phyloP scores from a whole-genome alignment of 305 asterid species.

The Rubia tinctorum region DNA sequence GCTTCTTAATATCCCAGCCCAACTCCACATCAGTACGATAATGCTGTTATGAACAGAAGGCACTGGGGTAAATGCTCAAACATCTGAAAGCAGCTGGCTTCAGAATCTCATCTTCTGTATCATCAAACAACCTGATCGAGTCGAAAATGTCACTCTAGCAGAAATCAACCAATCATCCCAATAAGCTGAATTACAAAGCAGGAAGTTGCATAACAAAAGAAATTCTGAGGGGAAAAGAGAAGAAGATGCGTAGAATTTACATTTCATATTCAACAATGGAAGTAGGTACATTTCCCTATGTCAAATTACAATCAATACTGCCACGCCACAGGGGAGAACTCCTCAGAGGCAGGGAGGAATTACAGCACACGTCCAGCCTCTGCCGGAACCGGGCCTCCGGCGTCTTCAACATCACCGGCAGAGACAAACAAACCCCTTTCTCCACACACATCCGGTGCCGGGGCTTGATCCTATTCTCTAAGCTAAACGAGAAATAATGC shows the following conservation, averaged over 20 bases:
- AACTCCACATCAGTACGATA: too few relatives aligned
- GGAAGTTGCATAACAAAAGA: too few relatives aligned
- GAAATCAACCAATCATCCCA: too few relatives aligned
- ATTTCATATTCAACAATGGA: conserved; percentile 9
- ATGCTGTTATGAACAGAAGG: too few relatives aligned
- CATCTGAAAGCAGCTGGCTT: too few relatives aligned
- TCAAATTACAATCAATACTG: conserved; percentile 34
- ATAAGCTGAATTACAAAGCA: too few relatives aligned
- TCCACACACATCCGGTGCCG: conserved; percentile 79
- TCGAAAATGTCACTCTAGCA: too few relatives aligned
- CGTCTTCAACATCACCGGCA: conserved; percentile 75
- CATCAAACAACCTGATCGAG: too few relatives aligned
- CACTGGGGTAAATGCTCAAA: too few relatives aligned
- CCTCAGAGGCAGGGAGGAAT: conserved; percentile 72
- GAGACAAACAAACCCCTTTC: conserved; percentile 64
- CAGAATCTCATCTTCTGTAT: too few relatives aligned
- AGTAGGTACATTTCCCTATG: conserved; percentile 24
- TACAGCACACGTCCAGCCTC: conserved; percentile 63
- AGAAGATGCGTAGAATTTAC: neutral
- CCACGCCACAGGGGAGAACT: conserved; percentile 74
- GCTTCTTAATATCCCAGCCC: too few relatives aligned
- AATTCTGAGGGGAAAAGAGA: neutral
- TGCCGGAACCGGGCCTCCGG: conserved; percentile 46
- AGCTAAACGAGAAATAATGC: conserved; percentile 86
- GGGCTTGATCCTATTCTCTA: conserved; percentile 80